Evolutionary conservation across 768 basidiomycete genomes (phyloP), one percentile per base, ranked within the genome.

Genomic region (Suillus alpinus): DNA sequence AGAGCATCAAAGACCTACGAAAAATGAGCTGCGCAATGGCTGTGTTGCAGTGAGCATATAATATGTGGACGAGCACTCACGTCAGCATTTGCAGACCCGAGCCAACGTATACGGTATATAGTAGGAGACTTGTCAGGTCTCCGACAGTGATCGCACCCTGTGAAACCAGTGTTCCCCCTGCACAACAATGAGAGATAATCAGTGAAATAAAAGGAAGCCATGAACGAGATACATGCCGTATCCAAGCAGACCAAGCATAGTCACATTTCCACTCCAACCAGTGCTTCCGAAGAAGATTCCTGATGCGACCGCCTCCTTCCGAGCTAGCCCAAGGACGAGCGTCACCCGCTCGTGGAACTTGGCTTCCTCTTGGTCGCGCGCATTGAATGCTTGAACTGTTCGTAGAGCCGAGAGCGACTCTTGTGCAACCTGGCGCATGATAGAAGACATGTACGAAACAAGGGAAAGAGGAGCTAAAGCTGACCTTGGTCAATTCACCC

Each of bases 261-360:
- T 95, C 57, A 96, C 80, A 69, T 98, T 98, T 12, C 96, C 95
- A 59, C 94, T 94, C 88, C 93, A 91, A 1, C 93, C 91, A 0
- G 89, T 93, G 57, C 87, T 86, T 18, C 95, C 96, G 72, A 91
- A 97, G 78, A 99, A 99, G 56, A 97, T 87, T 4, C 90, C 94
- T 59, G 86, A 89, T 1, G 96, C 96, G 63, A 91, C 78, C 1
- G 95, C 93, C 73, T 99, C 96, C 66, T 87, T 92, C 64, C 84
- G 85, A 2, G 89, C 91, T 40, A 98, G 83, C 2, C 77, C 73
- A 39, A 98, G 83, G 2, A 98, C 88, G 7, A 71, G 75, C 23
- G 79, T 78, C 6, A 91, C 81, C 39, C 80, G 82, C 20, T 89
- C 78, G 47, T 85, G 81, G 68, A 97, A 99, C 62, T 91, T 88